phyloP scores from a whole-genome alignment of 2,329 filamentous ascomycete genomes.

The Calonectria naviculata region DNA sequence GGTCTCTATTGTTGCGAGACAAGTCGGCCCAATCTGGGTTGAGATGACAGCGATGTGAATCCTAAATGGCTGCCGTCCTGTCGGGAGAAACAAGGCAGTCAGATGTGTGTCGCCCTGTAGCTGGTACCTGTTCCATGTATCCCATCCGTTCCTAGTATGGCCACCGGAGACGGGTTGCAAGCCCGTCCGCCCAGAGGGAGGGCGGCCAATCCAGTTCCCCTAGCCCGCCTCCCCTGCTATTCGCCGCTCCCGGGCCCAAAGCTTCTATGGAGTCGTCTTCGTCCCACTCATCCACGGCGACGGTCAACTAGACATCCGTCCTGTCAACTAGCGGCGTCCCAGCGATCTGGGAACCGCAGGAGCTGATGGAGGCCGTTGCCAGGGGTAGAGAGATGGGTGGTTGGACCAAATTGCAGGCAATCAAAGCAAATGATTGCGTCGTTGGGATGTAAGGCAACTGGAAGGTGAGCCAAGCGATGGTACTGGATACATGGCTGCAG shows the following conservation, averaged over 20 bases:
- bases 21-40: not conserved
- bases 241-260: constrained; percentile 5
- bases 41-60: not conserved
- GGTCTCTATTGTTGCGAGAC: not conserved
- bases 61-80: not conserved
- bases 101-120: not conserved
- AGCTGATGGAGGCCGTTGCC: constrained; percentile 30
- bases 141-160: not conserved
- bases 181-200: not conserved
- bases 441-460: constrained; percentile 1
- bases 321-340: constrained; percentile 41
- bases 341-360: constrained; percentile 40
- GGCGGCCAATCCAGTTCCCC: not conserved
- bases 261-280: constrained; percentile 16
- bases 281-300: constrained; percentile 26
- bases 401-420: constrained; percentile 29
- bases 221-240: not conserved
- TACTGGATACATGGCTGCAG: not conserved
- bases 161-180: not conserved
- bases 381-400: constrained; percentile 25
- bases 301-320: constrained; percentile 25
- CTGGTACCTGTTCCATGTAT: not conserved
- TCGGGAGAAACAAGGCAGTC: not conserved
- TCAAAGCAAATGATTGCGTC: constrained; percentile 31
- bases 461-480: not conserved